Evolutionary conservation across 495 filamentous ascomycete genomes (phyloP).

Genomic region (Aspergillus biplanus): DNA sequence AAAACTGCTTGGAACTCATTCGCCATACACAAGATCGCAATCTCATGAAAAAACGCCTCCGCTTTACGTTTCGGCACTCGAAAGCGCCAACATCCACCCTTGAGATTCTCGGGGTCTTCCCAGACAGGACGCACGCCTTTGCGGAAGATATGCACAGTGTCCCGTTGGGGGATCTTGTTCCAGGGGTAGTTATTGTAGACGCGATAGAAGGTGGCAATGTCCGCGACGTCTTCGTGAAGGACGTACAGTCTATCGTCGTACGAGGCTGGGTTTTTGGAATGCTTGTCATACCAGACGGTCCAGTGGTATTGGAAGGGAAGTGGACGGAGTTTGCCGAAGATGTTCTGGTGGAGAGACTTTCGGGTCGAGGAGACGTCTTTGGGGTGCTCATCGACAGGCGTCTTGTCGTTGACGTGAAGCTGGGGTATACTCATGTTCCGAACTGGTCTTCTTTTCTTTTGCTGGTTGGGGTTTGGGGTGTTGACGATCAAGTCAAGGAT

Average conservation of each 20-base stretch:
- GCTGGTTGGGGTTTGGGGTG: neutral
- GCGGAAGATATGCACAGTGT: slow-evolving; percentile 89
- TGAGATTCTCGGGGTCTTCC: slow-evolving; percentile 84
- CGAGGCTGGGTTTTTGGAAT: slow-evolving; percentile 36
- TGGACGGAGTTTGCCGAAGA: slow-evolving; percentile 52
- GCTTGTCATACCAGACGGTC: slow-evolving; percentile 63
- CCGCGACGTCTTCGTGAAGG: slow-evolving; percentile 69
- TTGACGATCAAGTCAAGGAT: neutral
- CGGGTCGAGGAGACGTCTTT: slow-evolving; percentile 25
- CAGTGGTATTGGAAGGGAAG: slow-evolving; percentile 57
- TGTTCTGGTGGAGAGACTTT: slow-evolving; percentile 40
- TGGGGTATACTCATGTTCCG: slow-evolving; percentile 25
- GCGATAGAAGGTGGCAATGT: slow-evolving; percentile 83
- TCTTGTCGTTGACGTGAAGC: slow-evolving; percentile 25
- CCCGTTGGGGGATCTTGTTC: slow-evolving; percentile 72
- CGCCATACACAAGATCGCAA: slow-evolving; percentile 80
- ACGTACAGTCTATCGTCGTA: slow-evolving; percentile 71
- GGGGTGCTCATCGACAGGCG: slow-evolving; percentile 12
- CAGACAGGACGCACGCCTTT: slow-evolving; percentile 82
- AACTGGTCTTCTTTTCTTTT: neutral
- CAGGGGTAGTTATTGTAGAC: slow-evolving; percentile 88
- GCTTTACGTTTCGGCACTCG: slow-evolving; percentile 74
- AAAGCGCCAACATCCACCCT: slow-evolving; percentile 87
- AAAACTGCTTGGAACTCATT: slow-evolving; percentile 79
- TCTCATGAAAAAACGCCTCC: slow-evolving; percentile 76